A percentile compares a stretch with the other conserved stretches of the same genome.
phyloP scores from a whole-genome alignment of 1,284 basidiomycete species.

The Fistulinella cinereoalba region DNA sequence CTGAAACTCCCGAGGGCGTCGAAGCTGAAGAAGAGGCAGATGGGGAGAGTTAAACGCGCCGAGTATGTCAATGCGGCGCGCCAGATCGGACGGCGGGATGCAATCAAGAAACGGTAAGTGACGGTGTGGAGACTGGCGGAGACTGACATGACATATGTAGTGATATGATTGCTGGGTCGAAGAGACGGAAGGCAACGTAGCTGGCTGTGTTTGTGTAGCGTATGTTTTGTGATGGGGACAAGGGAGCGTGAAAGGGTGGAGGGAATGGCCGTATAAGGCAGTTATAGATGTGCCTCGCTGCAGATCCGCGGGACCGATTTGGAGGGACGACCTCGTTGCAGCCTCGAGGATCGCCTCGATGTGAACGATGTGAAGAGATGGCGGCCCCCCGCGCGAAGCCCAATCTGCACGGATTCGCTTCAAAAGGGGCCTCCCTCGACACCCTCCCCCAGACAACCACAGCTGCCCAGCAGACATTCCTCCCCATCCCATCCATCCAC shows the following conservation, averaged over 20 bases:
- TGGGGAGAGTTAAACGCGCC: constrained; percentile 83
- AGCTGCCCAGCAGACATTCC: too few species aligned
- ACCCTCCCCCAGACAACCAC: neutral
- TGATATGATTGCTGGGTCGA: constrained; percentile 73
- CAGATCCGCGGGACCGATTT: constrained; percentile 25
- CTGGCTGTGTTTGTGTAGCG: too few species aligned
- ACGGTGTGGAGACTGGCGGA: constrained; percentile 1
- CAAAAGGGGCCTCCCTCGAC: constrained; percentile 34
- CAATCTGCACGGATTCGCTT: constrained; percentile 26
- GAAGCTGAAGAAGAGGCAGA: constrained; percentile 81
- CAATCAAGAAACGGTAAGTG: constrained; percentile 67
- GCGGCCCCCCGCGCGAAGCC: constrained; percentile 13
- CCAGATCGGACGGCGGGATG: constrained; percentile 67
- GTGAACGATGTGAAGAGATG: constrained; percentile 37
- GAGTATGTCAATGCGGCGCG: constrained; percentile 73
- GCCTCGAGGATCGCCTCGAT: constrained; percentile 35
- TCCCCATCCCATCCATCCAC: neutral
- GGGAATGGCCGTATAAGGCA: neutral
- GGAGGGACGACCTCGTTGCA: constrained; percentile 21
- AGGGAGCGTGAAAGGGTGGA: neutral
- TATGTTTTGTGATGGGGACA: neutral
- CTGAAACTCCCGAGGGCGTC: constrained; percentile 82
- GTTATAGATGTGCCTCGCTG: constrained; percentile 16
- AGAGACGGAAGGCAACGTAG: constrained; percentile 49
- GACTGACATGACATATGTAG: constrained; percentile 34